Conservation (phyloP, 2,329 filamentous ascomycete species). For the Colletotrichum liriopes region DNA sequence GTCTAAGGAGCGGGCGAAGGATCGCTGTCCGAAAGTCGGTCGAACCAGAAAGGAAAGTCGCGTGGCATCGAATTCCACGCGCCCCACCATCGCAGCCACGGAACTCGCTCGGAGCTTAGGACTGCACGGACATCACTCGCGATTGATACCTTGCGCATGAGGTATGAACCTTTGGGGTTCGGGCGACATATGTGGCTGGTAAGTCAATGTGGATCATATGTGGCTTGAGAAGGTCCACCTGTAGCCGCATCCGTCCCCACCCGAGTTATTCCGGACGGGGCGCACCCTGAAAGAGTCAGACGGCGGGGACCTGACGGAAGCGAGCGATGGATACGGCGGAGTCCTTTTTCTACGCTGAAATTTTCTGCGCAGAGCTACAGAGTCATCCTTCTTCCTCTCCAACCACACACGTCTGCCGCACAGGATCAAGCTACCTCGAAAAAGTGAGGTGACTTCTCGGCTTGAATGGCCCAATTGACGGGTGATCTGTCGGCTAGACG, state of each 20-base stretch:
- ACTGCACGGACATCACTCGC: constrained; percentile 18
- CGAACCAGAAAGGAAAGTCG: constrained; percentile 15
- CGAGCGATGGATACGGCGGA: constrained; percentile 39
- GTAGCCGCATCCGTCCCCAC: constrained; percentile 6
- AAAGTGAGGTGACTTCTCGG: constrained; percentile 37
- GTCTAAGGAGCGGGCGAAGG: background rate
- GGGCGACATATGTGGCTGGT: background rate
- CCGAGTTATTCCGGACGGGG: constrained; percentile 18
- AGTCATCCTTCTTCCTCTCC: constrained; percentile 1
- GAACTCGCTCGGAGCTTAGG: background rate
- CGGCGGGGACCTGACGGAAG: constrained; percentile 27
- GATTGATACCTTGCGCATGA: background rate
- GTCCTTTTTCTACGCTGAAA: constrained; percentile 38
- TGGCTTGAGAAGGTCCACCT: background rate
- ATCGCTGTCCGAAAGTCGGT: constrained; percentile 10
- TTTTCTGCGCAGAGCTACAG: constrained; percentile 29
- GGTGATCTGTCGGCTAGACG: constrained; percentile 43
- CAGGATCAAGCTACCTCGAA: constrained; percentile 32
- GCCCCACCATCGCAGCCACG: constrained; percentile 22
- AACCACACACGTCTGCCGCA: constrained; percentile 41
- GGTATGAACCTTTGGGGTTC: too few relatives aligned
- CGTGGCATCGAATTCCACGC: constrained; percentile 22
- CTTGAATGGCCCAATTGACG: constrained; percentile 45
- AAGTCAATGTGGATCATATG: background rate
- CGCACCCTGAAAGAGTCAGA: constrained; percentile 33